Conservation (phyloP, 2,329 filamentous ascomycete species). For the Colletotrichum musae region DNA sequence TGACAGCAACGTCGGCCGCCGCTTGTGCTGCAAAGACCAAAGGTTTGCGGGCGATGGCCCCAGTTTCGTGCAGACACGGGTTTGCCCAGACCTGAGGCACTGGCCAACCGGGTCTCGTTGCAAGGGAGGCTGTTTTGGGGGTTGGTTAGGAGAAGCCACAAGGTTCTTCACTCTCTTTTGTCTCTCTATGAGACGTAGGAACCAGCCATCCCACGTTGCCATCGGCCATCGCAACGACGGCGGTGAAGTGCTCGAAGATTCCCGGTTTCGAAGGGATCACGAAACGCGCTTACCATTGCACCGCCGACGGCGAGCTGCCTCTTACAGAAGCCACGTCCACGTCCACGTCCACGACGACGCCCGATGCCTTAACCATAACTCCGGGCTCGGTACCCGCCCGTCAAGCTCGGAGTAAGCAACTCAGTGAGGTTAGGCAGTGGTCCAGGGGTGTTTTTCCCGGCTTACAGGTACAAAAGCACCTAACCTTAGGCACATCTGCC, state of each 20-base stretch:
- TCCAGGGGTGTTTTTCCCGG: neutral
- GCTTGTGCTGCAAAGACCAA: neutral
- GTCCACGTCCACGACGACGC: too few species aligned
- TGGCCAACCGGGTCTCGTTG: conserved; percentile 22
- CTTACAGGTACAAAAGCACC: conserved; percentile 4
- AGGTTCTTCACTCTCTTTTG: too few species aligned
- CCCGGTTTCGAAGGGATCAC: neutral
- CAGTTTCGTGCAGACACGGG: conserved; percentile 41
- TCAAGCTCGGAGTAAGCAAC: neutral
- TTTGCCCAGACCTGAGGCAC: conserved; percentile 32
- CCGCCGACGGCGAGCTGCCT: neutral
- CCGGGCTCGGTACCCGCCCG: conserved; percentile 15
- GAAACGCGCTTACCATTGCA: neutral
- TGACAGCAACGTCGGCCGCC: conserved; percentile 30
- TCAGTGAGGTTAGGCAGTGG: too few species aligned
- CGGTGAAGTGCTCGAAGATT: neutral
- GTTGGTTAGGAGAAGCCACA: too few species aligned
- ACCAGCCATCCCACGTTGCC: conserved; percentile 8
- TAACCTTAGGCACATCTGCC: neutral
- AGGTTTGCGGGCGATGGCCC: neutral
- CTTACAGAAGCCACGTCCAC: neutral
- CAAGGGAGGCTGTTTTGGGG: conserved; percentile 12
- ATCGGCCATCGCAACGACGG: neutral
- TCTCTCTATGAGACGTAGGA: neutral
- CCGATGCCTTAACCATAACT: neutral